These are phyloP conservation scores for Raffaelea arxii DNA, from an alignment of 2,329 filamentous ascomycete genomes.

Conservation along the genomic window DNA sequence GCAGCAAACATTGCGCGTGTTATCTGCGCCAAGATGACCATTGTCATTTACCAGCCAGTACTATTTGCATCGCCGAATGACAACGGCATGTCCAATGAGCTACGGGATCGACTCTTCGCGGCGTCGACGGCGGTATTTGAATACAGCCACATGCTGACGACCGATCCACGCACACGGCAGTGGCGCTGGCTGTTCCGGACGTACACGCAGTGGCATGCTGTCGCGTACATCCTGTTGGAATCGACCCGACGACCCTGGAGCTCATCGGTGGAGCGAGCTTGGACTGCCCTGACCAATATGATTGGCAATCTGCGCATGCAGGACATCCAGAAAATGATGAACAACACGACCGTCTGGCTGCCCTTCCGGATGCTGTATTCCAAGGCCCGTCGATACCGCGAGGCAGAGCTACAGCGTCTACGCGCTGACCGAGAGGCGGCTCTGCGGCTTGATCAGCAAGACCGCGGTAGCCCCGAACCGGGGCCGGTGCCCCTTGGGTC, in stretches of 20 bases:
- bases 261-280: constrained; percentile 19
- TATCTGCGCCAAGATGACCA: constrained; percentile 43
- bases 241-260: constrained; percentile 32
- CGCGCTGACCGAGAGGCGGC: constrained; percentile 38
- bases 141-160: constrained; percentile 44
- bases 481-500: too few relatives aligned
- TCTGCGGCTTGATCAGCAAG: constrained; percentile 36
- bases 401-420: constrained; percentile 39
- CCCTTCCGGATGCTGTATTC: constrained; percentile 45
- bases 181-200: constrained; percentile 52
- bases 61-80: constrained; percentile 29
- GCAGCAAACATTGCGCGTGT: constrained; percentile 37
- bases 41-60: constrained; percentile 43
- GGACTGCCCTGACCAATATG: constrained; percentile 19
- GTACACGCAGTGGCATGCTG: constrained; percentile 49
- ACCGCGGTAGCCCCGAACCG: constrained; percentile 32
- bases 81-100: constrained; percentile 21
- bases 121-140: constrained; percentile 46
- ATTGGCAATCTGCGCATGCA: constrained; percentile 20
- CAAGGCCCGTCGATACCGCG: constrained; percentile 41
- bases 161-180: constrained; percentile 34
- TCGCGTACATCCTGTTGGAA: constrained; percentile 46
- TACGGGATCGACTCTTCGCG: constrained; percentile 31
- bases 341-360: constrained; percentile 40
- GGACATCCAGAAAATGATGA: constrained; percentile 33